Conservation (phyloP, 257 asterid genomes). For the Phtheirospermum japonicum region DNA sequence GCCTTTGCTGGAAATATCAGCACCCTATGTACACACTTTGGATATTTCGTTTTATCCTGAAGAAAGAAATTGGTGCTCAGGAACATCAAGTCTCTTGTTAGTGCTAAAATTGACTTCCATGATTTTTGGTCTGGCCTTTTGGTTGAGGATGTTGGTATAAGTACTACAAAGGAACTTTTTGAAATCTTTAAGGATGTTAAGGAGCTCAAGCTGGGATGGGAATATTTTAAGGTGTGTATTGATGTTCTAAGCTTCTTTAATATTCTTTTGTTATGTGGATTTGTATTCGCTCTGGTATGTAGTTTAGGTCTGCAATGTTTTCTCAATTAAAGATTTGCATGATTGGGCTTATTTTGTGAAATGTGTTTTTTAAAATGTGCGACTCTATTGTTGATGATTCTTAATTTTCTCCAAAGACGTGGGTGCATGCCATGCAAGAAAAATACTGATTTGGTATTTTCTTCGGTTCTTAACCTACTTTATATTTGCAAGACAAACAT, state of each 20-base stretch:
- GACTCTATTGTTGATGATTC: neutral
- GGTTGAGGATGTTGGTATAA: neutral
- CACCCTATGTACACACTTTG: neutral
- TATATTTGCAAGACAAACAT: neutral
- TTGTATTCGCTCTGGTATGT: too few species aligned
- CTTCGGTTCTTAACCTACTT: neutral
- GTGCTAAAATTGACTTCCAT: neutral
- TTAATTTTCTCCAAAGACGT: neutral
- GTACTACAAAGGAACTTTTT: neutral
- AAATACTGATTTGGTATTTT: neutral
- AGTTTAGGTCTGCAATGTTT: too few species aligned
- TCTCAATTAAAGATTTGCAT: neutral
- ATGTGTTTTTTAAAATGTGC: neutral
- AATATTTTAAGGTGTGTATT: neutral
- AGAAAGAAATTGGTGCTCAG: neutral
- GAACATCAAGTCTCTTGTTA: neutral
- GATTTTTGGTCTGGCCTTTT: neutral
- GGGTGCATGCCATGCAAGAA: neutral
- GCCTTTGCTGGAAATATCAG: neutral
- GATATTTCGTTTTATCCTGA: neutral
- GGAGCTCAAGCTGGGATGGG: neutral
- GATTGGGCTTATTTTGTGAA: neutral
- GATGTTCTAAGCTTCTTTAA: too few species aligned
- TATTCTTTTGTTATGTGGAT: too few species aligned
- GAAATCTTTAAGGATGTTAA: neutral